Evolutionary conservation across 2,329 filamentous ascomycete genomes (phyloP), one percentile per base, ranked within the genome.

Genomic region (Sphaerulina populicola): DNA sequence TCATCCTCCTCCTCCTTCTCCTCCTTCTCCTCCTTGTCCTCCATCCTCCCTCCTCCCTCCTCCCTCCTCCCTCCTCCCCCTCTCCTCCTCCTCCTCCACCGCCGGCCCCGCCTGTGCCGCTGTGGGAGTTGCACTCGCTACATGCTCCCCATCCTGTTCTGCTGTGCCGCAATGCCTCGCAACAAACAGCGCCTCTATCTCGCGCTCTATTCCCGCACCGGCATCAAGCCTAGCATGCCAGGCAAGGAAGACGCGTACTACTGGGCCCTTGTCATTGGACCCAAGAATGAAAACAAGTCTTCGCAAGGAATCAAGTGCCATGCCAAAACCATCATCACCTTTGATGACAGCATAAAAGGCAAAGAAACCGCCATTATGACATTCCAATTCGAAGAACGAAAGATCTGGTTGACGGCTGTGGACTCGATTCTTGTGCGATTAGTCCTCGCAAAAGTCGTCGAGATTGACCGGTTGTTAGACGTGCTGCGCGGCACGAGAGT

Each of bases 141-240:
- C 27, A 12, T 21, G 40, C 10, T 18, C 7, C 29, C 6, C 29
- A 14, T 36, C 14, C 14, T 21, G 37, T 21, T 8, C 12, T 6
- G 12, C 12, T 49, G 33, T 44, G 40, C 38, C 21, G 33, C 41
- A 27, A 50, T 50, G 48, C 48, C 48, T 31, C 48, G 41, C 7
- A 50, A 50, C 11, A 50, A 50, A 38, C 41, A 50, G 1, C 48
- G 48, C 11, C 29, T 50, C 30, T 50, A 45, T 27, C 41, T 50
- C 35, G 42, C 48, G 1, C 42, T 50, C 31, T 50, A 50, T 41
- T 31, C 23, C 1, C 33, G 42, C 23, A 15, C 48, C 12, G 15
- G 21, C 14, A 8, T 12, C 4, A 40, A 31, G 27, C 41, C 48
- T n/a, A 35, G 38, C 9, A 44, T 50, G 48, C 48, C 48, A 5